Conservation (phyloP, 139 green algal genomes). For the Dunaliella primolecta region DNA sequence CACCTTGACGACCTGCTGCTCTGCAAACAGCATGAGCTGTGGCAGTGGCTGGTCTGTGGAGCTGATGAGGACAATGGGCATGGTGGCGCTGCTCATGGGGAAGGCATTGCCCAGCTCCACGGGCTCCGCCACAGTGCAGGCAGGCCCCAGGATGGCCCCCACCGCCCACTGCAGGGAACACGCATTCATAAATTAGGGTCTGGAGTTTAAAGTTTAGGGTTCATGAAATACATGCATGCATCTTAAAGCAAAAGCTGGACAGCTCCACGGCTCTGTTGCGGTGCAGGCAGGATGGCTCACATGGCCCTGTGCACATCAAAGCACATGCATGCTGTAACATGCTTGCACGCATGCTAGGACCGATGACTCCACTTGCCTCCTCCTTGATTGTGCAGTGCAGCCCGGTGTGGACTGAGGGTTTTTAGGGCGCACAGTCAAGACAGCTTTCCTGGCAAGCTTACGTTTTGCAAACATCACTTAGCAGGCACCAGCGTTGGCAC, state of each 20-base stretch:
- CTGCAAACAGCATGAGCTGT: constrained; percentile 39
- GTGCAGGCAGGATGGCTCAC: background rate
- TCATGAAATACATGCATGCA: background rate
- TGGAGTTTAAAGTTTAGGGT: background rate
- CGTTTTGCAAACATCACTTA: too few relatives aligned
- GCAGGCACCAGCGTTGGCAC: too few relatives aligned
- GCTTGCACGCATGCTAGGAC: too few relatives aligned
- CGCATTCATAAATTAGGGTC: background rate
- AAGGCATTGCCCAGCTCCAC: constrained; percentile 38
- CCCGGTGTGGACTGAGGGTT: too few relatives aligned
- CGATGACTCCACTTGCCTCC: too few relatives aligned
- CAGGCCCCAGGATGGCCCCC: constrained; percentile 23
- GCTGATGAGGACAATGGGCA: constrained; percentile 38
- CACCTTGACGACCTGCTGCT: constrained; percentile 20
- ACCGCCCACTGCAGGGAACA: constrained; percentile 8
- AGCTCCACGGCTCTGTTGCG: background rate
- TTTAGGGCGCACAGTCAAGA: too few relatives aligned
- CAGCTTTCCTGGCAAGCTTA: too few relatives aligned
- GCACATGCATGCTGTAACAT: too few relatives aligned
- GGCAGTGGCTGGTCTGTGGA: constrained; percentile 34
- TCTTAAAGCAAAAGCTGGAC: background rate
- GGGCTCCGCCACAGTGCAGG: constrained; percentile 27
- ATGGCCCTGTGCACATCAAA: too few relatives aligned
- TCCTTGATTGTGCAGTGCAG: too few relatives aligned
- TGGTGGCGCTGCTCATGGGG: constrained; percentile 5